Percentiles rank a stretch among this genome's conserved stretches.
Conservation (phyloP, 768 basidiomycete species). For the Lactarius hengduanensis region DNA sequence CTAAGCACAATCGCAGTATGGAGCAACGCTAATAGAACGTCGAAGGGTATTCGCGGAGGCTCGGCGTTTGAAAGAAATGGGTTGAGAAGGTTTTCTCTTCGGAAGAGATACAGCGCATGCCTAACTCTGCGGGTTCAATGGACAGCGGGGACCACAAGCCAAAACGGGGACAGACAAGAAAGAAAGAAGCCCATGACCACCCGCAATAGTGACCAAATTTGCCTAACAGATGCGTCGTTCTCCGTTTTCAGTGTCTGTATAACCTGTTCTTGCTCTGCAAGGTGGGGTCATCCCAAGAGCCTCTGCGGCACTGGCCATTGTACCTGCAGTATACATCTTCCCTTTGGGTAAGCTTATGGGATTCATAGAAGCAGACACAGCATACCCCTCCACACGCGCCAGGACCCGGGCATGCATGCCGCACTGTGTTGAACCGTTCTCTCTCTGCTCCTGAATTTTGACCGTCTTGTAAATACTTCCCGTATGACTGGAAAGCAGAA, state of each 20-base stretch:
- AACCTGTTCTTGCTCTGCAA: conserved; percentile 59
- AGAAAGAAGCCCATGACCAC: not conserved
- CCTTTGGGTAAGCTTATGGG: conserved; percentile 17
- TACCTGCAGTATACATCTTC: conserved; percentile 98
- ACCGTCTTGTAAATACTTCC: conserved; percentile 90
- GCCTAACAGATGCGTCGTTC: conserved; percentile 44
- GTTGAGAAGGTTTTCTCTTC: conserved; percentile 47
- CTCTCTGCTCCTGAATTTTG: conserved; percentile 79
- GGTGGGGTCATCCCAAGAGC: conserved; percentile 83
- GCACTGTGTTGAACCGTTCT: conserved; percentile 81
- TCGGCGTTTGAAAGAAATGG: conserved; percentile 38
- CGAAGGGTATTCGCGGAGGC: conserved; percentile 20
- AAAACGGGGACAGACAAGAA: conserved; percentile 23
- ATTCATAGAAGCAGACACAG: not conserved
- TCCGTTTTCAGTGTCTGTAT: conserved; percentile 48
- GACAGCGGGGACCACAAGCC: not conserved
- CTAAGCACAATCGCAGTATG: not conserved
- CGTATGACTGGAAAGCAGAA: conserved; percentile 97
- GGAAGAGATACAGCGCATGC: conserved; percentile 41
- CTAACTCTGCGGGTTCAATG: conserved; percentile 17
- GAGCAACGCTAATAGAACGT: conserved; percentile 3
- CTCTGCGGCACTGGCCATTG: conserved; percentile 96
- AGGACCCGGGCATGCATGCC: conserved; percentile 94
- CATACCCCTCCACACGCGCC: conserved; percentile 95
- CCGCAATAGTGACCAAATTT: conserved; percentile 44